Evolutionary conservation across 2,329 filamentous ascomycete species (phyloP).

Genomic region (Elsinoe ampelina): DNA sequence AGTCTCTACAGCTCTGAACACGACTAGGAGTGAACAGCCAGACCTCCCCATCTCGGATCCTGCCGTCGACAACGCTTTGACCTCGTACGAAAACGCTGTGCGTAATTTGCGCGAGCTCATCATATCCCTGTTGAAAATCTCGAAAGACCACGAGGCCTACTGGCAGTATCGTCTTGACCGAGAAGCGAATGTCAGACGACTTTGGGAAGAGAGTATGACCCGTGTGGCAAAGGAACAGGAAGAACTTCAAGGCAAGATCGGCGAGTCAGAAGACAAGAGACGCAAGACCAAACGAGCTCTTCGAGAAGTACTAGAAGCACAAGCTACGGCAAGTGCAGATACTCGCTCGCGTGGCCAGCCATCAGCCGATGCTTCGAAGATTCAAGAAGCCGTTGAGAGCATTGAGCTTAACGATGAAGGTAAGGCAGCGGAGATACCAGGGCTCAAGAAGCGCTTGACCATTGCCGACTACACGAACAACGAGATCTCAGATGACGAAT

Average conservation of each 20-base stretch:
- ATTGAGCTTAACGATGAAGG: conserved; percentile 15
- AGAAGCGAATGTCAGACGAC: conserved; percentile 79
- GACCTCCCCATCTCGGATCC: conserved; percentile 65
- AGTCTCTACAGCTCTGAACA: conserved; percentile 72
- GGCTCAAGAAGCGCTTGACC: conserved; percentile 50
- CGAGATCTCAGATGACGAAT: conserved; percentile 65
- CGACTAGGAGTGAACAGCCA: conserved; percentile 61
- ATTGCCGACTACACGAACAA: conserved; percentile 60
- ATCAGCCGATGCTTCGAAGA: conserved; percentile 3
- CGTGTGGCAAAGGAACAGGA: conserved; percentile 93
- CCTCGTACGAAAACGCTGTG: conserved; percentile 82
- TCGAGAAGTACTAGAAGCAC: conserved; percentile 67
- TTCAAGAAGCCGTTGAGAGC: conserved; percentile 16
- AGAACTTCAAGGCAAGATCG: conserved; percentile 74
- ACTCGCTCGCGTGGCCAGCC: conserved; percentile 15
- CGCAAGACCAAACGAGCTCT: conserved; percentile 83
- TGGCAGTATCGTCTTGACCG: conserved; percentile 94
- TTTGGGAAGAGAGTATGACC: conserved; percentile 99
- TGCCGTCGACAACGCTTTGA: conserved; percentile 64
- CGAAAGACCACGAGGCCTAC: conserved; percentile 85
- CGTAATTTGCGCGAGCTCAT: conserved; percentile 77
- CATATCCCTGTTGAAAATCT: conserved; percentile 81
- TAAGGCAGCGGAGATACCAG: conserved; percentile 11
- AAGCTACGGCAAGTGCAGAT: conserved; percentile 21
- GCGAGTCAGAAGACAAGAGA: conserved; percentile 81